These are phyloP conservation scores for Kondoa subrosea DNA, from an alignment of 768 basidiomycete genomes.

Conservation along the genomic window DNA sequence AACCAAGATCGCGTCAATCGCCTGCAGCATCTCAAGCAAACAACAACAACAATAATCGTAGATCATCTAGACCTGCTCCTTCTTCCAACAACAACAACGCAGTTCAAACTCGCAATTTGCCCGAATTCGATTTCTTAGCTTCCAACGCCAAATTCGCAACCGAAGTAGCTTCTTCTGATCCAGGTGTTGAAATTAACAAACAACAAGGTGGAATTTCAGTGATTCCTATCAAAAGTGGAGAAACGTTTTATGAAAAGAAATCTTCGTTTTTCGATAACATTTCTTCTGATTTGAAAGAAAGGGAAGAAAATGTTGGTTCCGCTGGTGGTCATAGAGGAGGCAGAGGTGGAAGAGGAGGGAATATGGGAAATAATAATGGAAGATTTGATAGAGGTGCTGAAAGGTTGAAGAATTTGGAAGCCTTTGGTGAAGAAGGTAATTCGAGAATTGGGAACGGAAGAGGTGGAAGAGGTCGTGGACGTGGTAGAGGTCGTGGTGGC, in stretches of 20 bases:
- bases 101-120: no score
- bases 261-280: slow-evolving; percentile 30
- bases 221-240: slow-evolving; percentile 6
- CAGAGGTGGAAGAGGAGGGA: background rate
- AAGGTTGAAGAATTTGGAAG: slow-evolving; percentile 26
- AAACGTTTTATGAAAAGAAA: slow-evolving; percentile 26
- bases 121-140: no score
- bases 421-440: slow-evolving; percentile 26
- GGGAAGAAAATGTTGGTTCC: slow-evolving; percentile 1
- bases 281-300: slow-evolving; percentile 25
- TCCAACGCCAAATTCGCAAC: background rate
- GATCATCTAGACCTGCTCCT: background rate
- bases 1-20: background rate
- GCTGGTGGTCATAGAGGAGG: no score
- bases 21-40: background rate
- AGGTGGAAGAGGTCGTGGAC: slow-evolving; percentile 15
- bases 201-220: slow-evolving; percentile 3
- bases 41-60: background rate
- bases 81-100: no score
- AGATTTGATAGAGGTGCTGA: slow-evolving; percentile 25
- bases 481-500: slow-evolving; percentile 16
- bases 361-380: slow-evolving; percentile 8
- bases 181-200: slow-evolving; percentile 29
- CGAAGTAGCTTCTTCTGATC: slow-evolving; percentile 29
- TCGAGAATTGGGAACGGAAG: background rate